Evolutionary conservation across 345 rosid genomes (phyloP).

Genomic region (Noccaea bulbosa): DNA sequence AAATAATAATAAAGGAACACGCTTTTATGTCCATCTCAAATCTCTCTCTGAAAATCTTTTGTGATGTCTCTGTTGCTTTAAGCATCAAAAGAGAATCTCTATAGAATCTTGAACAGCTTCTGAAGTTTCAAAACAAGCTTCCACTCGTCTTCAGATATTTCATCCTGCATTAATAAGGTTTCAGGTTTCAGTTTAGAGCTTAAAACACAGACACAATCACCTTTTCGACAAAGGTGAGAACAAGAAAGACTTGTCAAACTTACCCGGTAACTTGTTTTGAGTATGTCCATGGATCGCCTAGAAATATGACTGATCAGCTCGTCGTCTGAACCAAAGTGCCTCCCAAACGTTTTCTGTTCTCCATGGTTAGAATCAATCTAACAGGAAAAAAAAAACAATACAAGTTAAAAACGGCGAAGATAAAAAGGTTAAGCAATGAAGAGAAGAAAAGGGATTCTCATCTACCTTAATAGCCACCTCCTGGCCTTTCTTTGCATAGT

Average conservation of each 20-base stretch:
- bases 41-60: neutral
- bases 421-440: neutral
- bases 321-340: slow-evolving; percentile 81
- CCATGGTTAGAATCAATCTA: slow-evolving; percentile 57
- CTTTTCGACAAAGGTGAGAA: slow-evolving; percentile 5
- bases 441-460: slow-evolving; percentile 6
- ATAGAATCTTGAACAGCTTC: slow-evolving; percentile 69
- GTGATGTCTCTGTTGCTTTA: neutral
- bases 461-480: slow-evolving; percentile 84
- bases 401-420: neutral
- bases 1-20: neutral
- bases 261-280: slow-evolving; percentile 74
- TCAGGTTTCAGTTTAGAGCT: neutral
- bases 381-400: neutral
- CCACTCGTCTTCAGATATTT: slow-evolving; percentile 66
- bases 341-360: slow-evolving; percentile 89
- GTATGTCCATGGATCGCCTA: slow-evolving; percentile 76
- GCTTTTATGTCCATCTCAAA: neutral
- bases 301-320: slow-evolving; percentile 85
- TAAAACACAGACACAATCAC: neutral
- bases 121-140: slow-evolving; percentile 71
- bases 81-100: slow-evolving; percentile 20
- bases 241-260: slow-evolving; percentile 28
- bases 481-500: slow-evolving; percentile 74
- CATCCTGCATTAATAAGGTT: slow-evolving; percentile 57